Evolutionary conservation across 495 filamentous ascomycete species (phyloP).

Genomic region (Aspergillus egyptiacus): DNA sequence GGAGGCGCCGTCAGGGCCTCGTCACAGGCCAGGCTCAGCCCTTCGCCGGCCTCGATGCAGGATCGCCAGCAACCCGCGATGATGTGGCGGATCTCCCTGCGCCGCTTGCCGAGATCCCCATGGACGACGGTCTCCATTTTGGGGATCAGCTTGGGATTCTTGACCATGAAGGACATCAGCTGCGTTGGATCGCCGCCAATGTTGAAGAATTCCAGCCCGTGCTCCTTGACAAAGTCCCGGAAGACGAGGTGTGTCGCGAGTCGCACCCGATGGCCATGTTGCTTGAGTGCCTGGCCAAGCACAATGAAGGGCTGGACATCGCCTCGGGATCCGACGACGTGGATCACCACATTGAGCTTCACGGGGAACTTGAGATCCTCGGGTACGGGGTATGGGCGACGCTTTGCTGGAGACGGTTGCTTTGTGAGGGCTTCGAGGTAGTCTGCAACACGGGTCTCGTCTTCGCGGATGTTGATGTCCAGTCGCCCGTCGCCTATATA

Average conservation of each 20-base stretch:
- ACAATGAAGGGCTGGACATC: constrained; percentile 73
- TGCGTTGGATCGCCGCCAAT: no score
- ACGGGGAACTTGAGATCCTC: constrained; percentile 44
- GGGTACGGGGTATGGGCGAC: no score
- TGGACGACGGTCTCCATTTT: no score
- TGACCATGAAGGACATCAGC: no score
- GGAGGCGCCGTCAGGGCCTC: constrained; percentile 45
- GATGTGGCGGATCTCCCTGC: constrained; percentile 61
- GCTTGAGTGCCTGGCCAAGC: constrained; percentile 57
- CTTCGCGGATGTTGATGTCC: no score
- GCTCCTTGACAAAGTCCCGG: constrained; percentile 58
- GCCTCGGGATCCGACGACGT: constrained; percentile 72
- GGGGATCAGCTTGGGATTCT: no score
- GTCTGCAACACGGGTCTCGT: no score
- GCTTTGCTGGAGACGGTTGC: no score
- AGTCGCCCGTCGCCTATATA: no score
- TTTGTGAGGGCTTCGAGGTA: no score
- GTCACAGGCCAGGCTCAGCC: constrained; percentile 33
- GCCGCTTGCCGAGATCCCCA: no score
- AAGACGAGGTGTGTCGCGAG: constrained; percentile 75
- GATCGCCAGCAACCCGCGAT: constrained; percentile 75
- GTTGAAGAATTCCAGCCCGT: constrained; percentile 76
- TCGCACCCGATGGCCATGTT: constrained; percentile 66
- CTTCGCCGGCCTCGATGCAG: constrained; percentile 59
- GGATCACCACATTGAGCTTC: constrained; percentile 66